Evolutionary conservation across 345 rosid genomes (phyloP), one percentile per base, ranked within the genome.

Genomic region (Citrus maxima): DNA sequence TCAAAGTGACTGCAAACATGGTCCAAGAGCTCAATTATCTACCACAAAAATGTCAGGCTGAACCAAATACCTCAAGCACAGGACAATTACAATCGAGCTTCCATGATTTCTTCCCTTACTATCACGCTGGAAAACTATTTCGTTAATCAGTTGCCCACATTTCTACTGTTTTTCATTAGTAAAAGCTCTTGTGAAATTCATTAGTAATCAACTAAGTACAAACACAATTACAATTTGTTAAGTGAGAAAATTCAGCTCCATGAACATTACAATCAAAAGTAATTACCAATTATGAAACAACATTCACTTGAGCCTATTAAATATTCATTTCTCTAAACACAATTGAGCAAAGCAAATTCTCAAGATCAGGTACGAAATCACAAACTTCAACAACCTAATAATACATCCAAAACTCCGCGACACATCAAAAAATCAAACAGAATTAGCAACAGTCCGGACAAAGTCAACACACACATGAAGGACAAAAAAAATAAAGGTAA

Each of bases 391-490:
- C 54, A 37, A 42, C 63, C 46, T 30, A 38, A 35, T 37, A 78
- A 81, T 67, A 60, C 18, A 34, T 32, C 25, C 75, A 34, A 75
- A 22, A 61, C 8, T 70, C 14, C 70, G 9, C 30, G 42, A 51
- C 51, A 73, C 58, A 77, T 67, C 73, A 12, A 67, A 77, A 55
- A 54, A 18, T 4, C 54, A 76, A 76, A 55, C 42, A 49, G 16
- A 22, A 75, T 12, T 42, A 30, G 27, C 55, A 63, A 46, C 70
- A 30, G 61, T 30, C 32, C 46, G 22, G 25, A 64, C 60, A 27
- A 58, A 70, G 76, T 83, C 81, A 80, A 77, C 79, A 22, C 67
- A 69, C 6, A 32, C 22, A 37, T 25, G 71, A 54, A 18, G 67
- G 51, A 12, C 10, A 38, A 38, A 38, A 38, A 42, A 42, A 9